phyloP scores from a whole-genome alignment of 2,329 filamentous ascomycete genomes.

The Zymoseptoria crescenta region DNA sequence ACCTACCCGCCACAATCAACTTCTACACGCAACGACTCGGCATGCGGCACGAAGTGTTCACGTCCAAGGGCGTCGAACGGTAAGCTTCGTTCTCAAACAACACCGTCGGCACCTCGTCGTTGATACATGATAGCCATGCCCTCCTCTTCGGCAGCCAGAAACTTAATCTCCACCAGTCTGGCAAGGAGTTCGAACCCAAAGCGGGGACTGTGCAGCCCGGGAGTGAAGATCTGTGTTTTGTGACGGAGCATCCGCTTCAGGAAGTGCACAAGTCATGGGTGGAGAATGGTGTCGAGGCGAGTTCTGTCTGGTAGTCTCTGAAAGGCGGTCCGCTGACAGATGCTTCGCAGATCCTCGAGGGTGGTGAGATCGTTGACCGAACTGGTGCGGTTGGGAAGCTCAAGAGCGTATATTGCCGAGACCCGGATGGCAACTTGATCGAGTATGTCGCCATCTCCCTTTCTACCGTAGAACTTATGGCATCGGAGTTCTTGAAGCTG shows the following conservation, averaged over 20 bases:
- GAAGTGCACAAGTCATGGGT: slow-evolving; percentile 38
- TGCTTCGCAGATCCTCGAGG: slow-evolving; percentile 33
- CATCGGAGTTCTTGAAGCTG: background rate
- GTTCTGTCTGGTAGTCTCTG: slow-evolving; percentile 6
- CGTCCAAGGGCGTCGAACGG: slow-evolving; percentile 29
- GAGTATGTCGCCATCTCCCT: slow-evolving; percentile 41
- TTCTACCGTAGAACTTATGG: background rate
- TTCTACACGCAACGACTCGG: slow-evolving; percentile 52
- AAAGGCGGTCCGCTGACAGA: slow-evolving; percentile 11
- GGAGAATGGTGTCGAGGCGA: slow-evolving; percentile 40
- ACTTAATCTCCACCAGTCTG: slow-evolving; percentile 51
- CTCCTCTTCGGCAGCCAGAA: slow-evolving; percentile 53
- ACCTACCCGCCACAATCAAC: slow-evolving; percentile 41
- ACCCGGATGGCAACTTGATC: slow-evolving; percentile 55
- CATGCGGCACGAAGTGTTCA: slow-evolving; percentile 49
- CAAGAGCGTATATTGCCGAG: slow-evolving; percentile 52
- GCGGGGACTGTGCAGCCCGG: slow-evolving; percentile 47
- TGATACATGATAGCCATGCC: slow-evolving; percentile 38
- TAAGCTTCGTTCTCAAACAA: slow-evolving; percentile 17
- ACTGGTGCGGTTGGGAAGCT: slow-evolving; percentile 50
- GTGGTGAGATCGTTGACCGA: slow-evolving; percentile 44
- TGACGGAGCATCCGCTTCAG: slow-evolving; percentile 46
- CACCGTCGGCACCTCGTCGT: slow-evolving; percentile 14
- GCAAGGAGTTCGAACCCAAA: slow-evolving; percentile 54
- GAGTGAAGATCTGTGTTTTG: slow-evolving; percentile 53